A percentile compares a stretch with the other conserved stretches of the same genome.
Conservation (phyloP, 208 protist genomes). For the Leishmania tropica region DNA sequence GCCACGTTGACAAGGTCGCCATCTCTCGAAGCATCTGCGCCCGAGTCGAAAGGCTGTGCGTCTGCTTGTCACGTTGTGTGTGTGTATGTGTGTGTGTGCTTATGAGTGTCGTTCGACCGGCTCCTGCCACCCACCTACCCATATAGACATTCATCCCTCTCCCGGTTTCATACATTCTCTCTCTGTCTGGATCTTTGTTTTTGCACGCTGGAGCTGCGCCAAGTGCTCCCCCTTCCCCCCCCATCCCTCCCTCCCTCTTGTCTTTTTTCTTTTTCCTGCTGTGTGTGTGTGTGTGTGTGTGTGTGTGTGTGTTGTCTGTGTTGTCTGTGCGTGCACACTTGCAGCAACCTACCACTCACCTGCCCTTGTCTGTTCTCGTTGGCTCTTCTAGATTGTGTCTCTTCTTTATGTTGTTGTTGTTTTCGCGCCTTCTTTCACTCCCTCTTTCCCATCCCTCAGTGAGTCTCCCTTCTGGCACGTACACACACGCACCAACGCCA, state of each 20-base stretch:
- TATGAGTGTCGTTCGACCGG: no score
- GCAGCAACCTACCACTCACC: not conserved
- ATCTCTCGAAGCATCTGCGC: no score
- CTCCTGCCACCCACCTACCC: no score
- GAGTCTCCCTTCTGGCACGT: not conserved
- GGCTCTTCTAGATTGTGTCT: not conserved
- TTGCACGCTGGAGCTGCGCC: no score
- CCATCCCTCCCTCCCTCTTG: not conserved
- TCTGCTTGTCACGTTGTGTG: not conserved
- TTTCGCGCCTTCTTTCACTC: not conserved
- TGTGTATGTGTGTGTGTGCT: not conserved
- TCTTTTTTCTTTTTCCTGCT: not conserved
- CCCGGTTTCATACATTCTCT: no score
- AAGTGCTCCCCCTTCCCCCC: no score
- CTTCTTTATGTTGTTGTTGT: not conserved
- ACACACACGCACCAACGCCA: not conserved
- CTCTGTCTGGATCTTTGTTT: no score
- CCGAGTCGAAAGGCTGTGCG: not conserved
- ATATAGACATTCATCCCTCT: no score
- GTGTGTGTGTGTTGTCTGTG: constrained; percentile 5
- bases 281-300: not conserved
- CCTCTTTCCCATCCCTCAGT: not conserved
- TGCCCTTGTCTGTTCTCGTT: not conserved
- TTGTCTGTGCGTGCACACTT: not conserved
- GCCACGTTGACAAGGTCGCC: no score